Base-by-base conservation (phyloP, 2,329 filamentous ascomycete genomes). In the Botrytis aclada region DNA sequence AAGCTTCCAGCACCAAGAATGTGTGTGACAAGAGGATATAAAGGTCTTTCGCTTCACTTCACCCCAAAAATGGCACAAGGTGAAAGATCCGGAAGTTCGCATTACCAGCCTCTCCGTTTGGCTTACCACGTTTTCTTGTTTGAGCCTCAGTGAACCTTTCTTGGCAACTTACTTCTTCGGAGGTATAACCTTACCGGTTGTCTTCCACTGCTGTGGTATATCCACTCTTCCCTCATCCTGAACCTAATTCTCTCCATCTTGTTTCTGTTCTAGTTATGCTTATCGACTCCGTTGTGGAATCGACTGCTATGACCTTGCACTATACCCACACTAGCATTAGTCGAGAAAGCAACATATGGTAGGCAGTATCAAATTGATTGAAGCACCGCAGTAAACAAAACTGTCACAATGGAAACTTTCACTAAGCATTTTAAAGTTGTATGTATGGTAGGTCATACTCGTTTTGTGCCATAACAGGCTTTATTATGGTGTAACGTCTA, bases 81-180 rank as follows among this genome's bases (percentile, higher is more conserved):
- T 45, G 29, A 45, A 34, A 37, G 54, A 43, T 22, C 29, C 41
- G n/a, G 67, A 20, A 62, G 56, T 58, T 70, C 67, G 25, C 25
- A 60, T 45, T 12, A 8, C 41, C 18, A 47, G 32, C 32, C 22
- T 34, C 41, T 37, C 29, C 32, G 67, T 70, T 70, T 70, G 22
- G 67, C 43, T n/a, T 34, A 47, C 39, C 39, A 62, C 20, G 39
- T 70, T 70, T 45, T 58, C 54, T 70, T 62, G 67, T 70, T 70
- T 70, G 67, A 45, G 34, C 67, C 67, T 43, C 41, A 37, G 39
- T 39, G 51, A 32, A 20, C 22, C 47, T 54, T 12, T 32, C 65
- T 69, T 69, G 65, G 51, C 41, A 29, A 29, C 39, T 62, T 62
- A 41, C 45, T 70, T 65, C 58, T 78, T 76, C 75, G 74, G 66